Conservation (phyloP, 2,329 filamentous ascomycete species). For the Fusarium sp. region DNA sequence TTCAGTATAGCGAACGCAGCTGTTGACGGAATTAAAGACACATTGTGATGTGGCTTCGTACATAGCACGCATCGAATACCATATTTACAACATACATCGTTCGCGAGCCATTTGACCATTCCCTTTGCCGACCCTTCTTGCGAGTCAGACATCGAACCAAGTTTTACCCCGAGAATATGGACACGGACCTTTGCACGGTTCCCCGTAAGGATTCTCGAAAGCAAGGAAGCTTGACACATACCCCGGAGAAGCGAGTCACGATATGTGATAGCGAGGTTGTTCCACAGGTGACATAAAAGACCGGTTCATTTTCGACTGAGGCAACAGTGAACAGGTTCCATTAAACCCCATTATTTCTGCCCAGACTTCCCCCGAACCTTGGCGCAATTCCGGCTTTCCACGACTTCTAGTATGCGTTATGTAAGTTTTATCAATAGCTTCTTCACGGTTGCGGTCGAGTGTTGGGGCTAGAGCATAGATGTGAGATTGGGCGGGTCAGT, state of each 20-base stretch:
- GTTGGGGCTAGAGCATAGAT: conserved; percentile 1
- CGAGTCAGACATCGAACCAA: background rate
- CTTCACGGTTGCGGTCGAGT: background rate
- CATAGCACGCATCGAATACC: conserved; percentile 18
- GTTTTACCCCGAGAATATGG: conserved; percentile 24
- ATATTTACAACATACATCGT: conserved; percentile 1
- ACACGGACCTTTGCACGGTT: background rate
- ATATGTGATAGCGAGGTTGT: conserved; percentile 20
- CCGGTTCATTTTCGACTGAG: background rate
- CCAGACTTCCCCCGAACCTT: conserved; percentile 10
- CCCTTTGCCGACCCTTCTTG: background rate
- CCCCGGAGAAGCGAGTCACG: conserved; percentile 6
- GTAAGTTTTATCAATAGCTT: conserved; percentile 20
- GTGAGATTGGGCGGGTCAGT: conserved; percentile 17
- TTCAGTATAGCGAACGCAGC: background rate
- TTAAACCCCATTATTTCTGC: background rate
- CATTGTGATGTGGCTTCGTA: background rate
- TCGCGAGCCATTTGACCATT: background rate
- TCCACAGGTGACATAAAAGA: background rate
- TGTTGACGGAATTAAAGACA: conserved; percentile 9
- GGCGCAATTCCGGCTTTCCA: conserved; percentile 31
- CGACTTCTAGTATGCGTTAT: conserved; percentile 11
- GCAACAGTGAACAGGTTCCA: background rate
- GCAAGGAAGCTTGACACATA: conserved; percentile 1
- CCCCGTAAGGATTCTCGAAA: background rate